Percentiles rank a stretch among this genome's conserved stretches.
phyloP scores from a whole-genome alignment of 345 rosid genomes.

The Hevea brasiliensis region DNA sequence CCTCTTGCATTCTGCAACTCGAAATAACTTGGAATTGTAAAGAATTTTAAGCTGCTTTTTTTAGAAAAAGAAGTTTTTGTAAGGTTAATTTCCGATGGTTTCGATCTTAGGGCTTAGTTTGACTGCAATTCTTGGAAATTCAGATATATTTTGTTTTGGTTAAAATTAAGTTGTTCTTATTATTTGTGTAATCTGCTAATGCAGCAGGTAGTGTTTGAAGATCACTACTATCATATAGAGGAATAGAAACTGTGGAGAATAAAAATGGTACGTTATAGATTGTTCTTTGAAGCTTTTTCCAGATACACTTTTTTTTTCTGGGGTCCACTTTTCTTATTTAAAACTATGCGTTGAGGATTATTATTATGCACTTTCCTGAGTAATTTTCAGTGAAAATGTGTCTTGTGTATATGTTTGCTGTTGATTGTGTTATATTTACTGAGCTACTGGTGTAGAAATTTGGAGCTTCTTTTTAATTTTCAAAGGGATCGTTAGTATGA shows the following conservation, averaged over 20 bases:
- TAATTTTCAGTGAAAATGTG: background rate
- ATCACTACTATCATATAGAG: background rate
- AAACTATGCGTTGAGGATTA: no score
- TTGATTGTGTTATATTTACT: background rate
- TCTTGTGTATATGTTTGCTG: background rate
- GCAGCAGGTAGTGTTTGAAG: background rate
- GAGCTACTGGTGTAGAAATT: background rate
- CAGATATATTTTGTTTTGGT: background rate
- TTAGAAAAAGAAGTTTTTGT: background rate
- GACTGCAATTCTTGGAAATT: background rate
- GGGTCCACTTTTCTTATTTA: background rate
- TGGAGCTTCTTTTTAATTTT: no score
- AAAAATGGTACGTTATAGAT: slow-evolving; percentile 31
- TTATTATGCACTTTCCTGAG: background rate
- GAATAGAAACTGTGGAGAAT: slow-evolving; percentile 8
- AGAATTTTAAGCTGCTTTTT: background rate
- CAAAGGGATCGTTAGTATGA: no score
- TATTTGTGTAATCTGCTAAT: background rate
- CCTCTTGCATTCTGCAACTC: background rate
- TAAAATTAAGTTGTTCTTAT: background rate
- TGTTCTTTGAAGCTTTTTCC: background rate
- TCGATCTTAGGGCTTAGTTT: background rate
- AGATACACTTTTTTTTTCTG: background rate
- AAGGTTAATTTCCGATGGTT: background rate
- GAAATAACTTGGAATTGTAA: background rate